Conservation (phyloP, 306 rosid genomes). For the cucumber (Cucumis sativus) region DNA sequence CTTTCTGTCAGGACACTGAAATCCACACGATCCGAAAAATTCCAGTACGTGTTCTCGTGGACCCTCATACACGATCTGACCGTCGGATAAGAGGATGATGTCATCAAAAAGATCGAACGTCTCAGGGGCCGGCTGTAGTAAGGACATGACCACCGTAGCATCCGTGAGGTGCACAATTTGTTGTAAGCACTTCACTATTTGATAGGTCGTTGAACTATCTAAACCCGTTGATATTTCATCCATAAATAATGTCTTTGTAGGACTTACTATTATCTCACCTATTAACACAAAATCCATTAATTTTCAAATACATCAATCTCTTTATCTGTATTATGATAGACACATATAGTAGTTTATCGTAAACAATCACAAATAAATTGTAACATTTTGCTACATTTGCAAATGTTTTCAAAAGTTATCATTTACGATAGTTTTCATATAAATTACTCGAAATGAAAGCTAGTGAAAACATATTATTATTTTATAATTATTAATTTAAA, state of each 20-base stretch:
- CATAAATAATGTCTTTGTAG: constrained; percentile 45
- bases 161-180: constrained; percentile 41
- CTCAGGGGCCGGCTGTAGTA: constrained; percentile 66
- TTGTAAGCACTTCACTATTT: constrained; percentile 38
- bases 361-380: too few species aligned
- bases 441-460: too few species aligned
- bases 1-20: constrained; percentile 40
- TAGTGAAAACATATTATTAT: too few species aligned
- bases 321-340: too few species aligned
- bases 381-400: too few species aligned
- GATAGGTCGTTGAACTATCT: constrained; percentile 62
- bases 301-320: too few species aligned
- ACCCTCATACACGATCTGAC: constrained; percentile 48
- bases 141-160: constrained; percentile 46
- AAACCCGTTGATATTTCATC: constrained; percentile 67
- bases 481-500: too few species aligned
- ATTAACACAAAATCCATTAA: not conserved
- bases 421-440: too few species aligned
- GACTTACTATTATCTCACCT: constrained; percentile 58
- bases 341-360: too few species aligned
- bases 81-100: constrained; percentile 46
- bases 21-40: constrained; percentile 39
- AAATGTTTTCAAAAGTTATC: too few species aligned
- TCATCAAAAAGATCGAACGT: constrained; percentile 56
- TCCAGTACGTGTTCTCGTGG: constrained; percentile 25